Conservation (phyloP, 179 eudicot species). For the Silene coronaria region DNA sequence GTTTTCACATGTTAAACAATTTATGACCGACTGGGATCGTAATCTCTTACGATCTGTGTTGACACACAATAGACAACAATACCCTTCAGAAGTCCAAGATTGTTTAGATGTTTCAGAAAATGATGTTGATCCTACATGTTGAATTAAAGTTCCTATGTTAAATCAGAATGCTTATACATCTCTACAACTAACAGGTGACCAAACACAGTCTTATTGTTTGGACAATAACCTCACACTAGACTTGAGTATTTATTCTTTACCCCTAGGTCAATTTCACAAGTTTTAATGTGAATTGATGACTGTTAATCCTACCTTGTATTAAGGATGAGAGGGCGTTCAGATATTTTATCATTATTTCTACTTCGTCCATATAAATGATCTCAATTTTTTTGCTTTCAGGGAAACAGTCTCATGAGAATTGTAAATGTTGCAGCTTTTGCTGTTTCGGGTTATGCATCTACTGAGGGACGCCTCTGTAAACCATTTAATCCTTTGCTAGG, state of each 20-base stretch:
- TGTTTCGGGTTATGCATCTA: conserved; percentile 44
- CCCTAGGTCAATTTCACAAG: neutral
- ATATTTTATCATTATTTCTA: neutral
- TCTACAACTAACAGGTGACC: neutral
- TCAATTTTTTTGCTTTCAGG: conserved; percentile 40
- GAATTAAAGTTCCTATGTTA: neutral
- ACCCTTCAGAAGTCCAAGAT: too few species aligned
- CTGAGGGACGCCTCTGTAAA: conserved; percentile 79
- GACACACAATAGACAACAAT: neutral
- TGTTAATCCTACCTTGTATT: neutral
- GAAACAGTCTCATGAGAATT: conserved; percentile 66
- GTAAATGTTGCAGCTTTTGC: conserved; percentile 86
- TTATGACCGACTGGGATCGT: too few species aligned
- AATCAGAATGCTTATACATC: too few species aligned
- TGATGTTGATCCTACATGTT: neutral
- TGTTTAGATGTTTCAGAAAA: too few species aligned
- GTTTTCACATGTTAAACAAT: neutral
- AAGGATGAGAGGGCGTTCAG: neutral
- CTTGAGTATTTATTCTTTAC: neutral
- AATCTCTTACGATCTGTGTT: neutral
- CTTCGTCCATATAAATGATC: neutral
- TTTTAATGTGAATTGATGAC: neutral
- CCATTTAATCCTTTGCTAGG: conserved; percentile 89
- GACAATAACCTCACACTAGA: neutral
- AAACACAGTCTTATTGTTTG: neutral